Percentiles rank a stretch among this genome's conserved stretches.
Evolutionary conservation across 2,329 filamentous ascomycete species (phyloP).

Genomic region (Colletotrichum sp.): DNA sequence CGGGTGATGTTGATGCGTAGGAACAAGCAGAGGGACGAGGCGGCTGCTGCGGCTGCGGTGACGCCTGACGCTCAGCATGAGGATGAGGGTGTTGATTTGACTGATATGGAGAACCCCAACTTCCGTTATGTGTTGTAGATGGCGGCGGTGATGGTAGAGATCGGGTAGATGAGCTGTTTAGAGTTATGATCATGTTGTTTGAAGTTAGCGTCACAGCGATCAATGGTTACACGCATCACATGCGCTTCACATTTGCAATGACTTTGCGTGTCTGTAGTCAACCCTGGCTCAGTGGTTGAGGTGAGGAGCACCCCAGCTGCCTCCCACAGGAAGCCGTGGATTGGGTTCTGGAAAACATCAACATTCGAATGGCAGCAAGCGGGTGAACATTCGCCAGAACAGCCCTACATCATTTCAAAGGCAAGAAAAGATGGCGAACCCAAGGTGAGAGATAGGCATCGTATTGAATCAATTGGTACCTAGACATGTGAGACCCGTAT

Average conservation of each 20-base stretch:
- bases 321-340: not conserved
- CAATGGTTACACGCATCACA: not conserved
- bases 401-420: not conserved
- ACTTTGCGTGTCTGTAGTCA: not conserved
- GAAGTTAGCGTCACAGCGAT: not conserved
- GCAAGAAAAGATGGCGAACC: not conserved
- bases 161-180: not conserved
- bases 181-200: not conserved
- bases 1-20: constrained; percentile 38
- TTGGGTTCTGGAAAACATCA: accelerated
- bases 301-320: not conserved
- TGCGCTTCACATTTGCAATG: not conserved
- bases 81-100: constrained; percentile 34
- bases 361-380: not conserved
- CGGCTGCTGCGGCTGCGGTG: constrained; percentile 19
- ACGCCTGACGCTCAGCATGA: constrained; percentile 26
- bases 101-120: constrained; percentile 40
- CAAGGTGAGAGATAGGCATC: not conserved
- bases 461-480: not conserved
- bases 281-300: not conserved
- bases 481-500: constrained; percentile 65
- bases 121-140: constrained; percentile 31
- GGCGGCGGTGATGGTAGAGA: not conserved
- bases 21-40: constrained; percentile 42
- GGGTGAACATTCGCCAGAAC: not conserved